Evolutionary conservation across 345 rosid species (phyloP).

Genomic region (Rhizophora mangle): DNA sequence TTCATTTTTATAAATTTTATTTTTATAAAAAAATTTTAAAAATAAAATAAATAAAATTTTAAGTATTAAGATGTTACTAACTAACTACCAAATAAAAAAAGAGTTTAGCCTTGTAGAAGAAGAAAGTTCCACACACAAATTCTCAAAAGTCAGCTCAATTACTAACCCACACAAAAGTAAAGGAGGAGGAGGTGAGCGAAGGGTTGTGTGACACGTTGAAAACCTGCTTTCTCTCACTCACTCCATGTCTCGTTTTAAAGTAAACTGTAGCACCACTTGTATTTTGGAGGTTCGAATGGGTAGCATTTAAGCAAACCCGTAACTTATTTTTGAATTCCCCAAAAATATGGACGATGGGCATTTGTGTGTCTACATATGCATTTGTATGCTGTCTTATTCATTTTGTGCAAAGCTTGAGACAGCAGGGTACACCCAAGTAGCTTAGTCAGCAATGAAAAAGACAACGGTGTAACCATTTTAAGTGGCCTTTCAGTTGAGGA

Average conservation of each 20-base stretch:
- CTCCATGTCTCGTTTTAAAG: constrained; percentile 36
- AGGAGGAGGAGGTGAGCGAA: neutral
- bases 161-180: constrained; percentile 20
- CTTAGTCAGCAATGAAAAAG: constrained; percentile 25
- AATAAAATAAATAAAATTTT: no score
- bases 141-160: constrained; percentile 5
- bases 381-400: neutral
- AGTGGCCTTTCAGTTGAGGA: constrained; percentile 4
- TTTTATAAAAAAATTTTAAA: no score
- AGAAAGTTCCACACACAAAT: no score
- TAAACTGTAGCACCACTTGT: constrained; percentile 7
- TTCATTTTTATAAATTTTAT: no score
- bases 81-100: no score
- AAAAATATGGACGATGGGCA: no score
- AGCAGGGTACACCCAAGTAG: constrained; percentile 6
- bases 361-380: no score
- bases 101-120: no score
- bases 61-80: no score
- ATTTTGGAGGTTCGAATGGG: constrained; percentile 16
- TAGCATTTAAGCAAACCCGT: constrained; percentile 36
- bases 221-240: constrained; percentile 30
- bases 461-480: neutral
- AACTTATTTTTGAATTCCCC: neutral
- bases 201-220: constrained; percentile 32
- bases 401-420: constrained; percentile 8